Evolutionary conservation across 176 grass and related monocot species (phyloP), one percentile per base, ranked within the genome.

Genomic region (Hordeum marinum): DNA sequence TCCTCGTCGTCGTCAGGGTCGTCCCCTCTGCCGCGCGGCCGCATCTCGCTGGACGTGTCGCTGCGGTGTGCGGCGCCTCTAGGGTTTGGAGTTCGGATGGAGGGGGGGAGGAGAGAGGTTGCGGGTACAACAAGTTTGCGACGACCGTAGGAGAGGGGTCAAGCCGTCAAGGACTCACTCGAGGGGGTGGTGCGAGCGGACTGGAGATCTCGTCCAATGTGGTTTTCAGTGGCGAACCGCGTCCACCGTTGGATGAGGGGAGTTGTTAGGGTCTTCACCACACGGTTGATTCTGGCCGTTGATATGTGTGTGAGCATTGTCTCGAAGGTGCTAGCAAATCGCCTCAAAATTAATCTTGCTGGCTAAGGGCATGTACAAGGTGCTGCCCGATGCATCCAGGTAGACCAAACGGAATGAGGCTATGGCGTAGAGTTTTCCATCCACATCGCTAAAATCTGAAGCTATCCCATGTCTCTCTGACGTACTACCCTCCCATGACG

Each of bases 11-110:
- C 71, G 7, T 85, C 90, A 29, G 21, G 20, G 75, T 90, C 85
- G 85, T 83, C 79, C 4, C 87, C 90, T 21, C 86, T 80, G 37
- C 79, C 67, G 23, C 90, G 90, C 21, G 90, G 90, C 73, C 90
- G 75, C 90, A 92, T 92, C 90, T 83, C 66, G 70, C 23, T 11
- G 23, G 50, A 43, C 3, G 40, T 36, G 68, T 14, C 0, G 85
- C 32, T 24, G 77, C 61, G 86, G 29, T 52, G 77, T 31, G 65
- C 78, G 12, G 39, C 40, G 29, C 42, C 12, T 29, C 75, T 84
- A 90, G 89, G 89, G 80, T 90, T 90, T 23, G 68, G 43, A 55
- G n/a, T 90, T 84, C 11, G 76, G 34, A 31, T 41, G 29, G 18
- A 11, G 2, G 1, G 60, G 42, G 9, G 25, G 15, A 10, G 27